Conservation (phyloP, 345 rosid species). For the Populus davidiana region DNA sequence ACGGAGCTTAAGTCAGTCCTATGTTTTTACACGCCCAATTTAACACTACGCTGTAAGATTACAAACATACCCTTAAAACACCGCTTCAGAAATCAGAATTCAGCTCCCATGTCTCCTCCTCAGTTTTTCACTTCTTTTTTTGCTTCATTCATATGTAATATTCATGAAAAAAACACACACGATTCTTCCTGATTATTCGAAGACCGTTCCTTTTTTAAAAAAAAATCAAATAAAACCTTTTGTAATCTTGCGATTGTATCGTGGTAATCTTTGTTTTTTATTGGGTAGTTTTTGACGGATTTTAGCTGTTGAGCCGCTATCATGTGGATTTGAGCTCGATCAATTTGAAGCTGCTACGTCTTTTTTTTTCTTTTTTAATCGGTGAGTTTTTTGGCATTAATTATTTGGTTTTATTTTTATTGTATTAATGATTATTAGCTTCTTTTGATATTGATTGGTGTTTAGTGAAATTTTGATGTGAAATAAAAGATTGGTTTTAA, state of each 20-base stretch:
- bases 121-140: background rate
- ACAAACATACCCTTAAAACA: background rate
- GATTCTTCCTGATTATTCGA: background rate
- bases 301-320: background rate
- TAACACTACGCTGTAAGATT: background rate
- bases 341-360: background rate
- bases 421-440: background rate
- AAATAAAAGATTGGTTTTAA: background rate
- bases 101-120: background rate
- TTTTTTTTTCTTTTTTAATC: background rate
- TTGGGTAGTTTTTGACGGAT: background rate
- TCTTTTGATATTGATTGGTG: background rate
- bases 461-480: background rate
- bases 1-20: background rate
- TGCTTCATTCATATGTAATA: background rate
- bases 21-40: background rate
- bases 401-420: background rate
- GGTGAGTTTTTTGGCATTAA: background rate
- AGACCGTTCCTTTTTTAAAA: background rate
- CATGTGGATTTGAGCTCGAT: background rate
- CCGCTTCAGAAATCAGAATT: background rate
- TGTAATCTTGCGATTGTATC: background rate
- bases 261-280: background rate
- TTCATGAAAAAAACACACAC: background rate
- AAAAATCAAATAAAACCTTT: background rate